These are phyloP conservation scores for Tulasnella sp. DNA, from an alignment of 768 basidiomycete genomes.

Conservation along the genomic window DNA sequence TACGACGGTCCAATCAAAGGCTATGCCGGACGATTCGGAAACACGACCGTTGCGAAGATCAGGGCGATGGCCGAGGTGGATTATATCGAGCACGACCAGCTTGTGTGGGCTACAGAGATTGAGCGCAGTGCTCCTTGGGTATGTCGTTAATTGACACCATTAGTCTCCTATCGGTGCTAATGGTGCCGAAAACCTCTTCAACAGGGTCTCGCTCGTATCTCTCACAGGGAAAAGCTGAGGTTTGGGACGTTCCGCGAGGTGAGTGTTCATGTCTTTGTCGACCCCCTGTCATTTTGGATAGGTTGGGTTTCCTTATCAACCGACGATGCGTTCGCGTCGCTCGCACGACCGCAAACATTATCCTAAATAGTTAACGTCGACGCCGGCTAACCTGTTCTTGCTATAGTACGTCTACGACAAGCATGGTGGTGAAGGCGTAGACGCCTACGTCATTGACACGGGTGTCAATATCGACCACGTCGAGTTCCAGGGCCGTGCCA, in stretches of 20 bases:
- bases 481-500: conserved; percentile 81
- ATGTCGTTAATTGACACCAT: conserved; percentile 25
- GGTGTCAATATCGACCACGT: conserved; percentile 78
- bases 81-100: conserved; percentile 86
- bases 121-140: conserved; percentile 84
- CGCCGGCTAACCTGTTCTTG: not conserved
- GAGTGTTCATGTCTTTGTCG: not conserved
- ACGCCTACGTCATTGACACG: conserved; percentile 50
- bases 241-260: conserved; percentile 59
- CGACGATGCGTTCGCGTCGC: not conserved
- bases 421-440: conserved; percentile 80
- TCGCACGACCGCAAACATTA: too few species aligned
- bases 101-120: conserved; percentile 39
- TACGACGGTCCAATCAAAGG: conserved; percentile 60
- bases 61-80: conserved; percentile 79
- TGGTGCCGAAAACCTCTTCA: not conserved
- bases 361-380: too few species aligned
- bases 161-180: not conserved
- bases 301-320: conserved; percentile 3
- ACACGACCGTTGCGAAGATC: conserved; percentile 57
- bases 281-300: not conserved
- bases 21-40: conserved; percentile 71
- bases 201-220: conserved; percentile 93
- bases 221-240: conserved; percentile 63
- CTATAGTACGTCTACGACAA: conserved; percentile 58